Base-by-base conservation (phyloP, 805 yeast species). In the Candida loeiensis region DNA sequence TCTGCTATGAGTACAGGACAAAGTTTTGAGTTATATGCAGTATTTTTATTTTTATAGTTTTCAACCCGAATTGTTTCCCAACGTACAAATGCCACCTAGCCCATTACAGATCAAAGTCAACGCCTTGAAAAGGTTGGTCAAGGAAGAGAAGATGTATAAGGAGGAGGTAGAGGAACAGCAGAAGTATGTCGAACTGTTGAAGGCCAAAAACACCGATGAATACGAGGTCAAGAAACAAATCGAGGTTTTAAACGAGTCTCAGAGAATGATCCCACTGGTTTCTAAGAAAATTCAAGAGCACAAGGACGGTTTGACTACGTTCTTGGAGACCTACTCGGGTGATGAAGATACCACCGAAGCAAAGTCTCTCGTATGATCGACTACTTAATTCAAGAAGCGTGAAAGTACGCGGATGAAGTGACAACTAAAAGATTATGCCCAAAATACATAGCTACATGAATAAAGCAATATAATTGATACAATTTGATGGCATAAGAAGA, bases 101-200 rank as follows among this genome's bases (percentile, higher is more conserved):
- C 79, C 72, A 44, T 61, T 85, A 29, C 85, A 82, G 51, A 84
- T 87, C 56, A 85, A 85, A 50, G 70, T 75, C 26, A 77, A 74
- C 43, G 89, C 95, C 1, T 66, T 87, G 37, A 71, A 74, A 44
- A 71, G 95, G 45, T 65, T 88, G 12, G 51, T 80, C 28, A 84
- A 84, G 48, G 95, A 88, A 55, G 80, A 80, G 45, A 54, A 54
- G 9, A 65, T 77, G 24, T 87, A 86, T 55, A 64, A 71, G 18
- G 66, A 71, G 40, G 95, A 86, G 51, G 66, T 76, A 26, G 57
- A 56, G 12, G 81, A 79, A 34, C 84, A 82, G 45, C 63, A 71
- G 32, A 57, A 58, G 6, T 63, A 61, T 41, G 71, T 83, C n/a
- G 71, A 64, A 14, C 55, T 60, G 34, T 61, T 82, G 65, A 72